Base-by-base conservation (phyloP, 2,329 filamentous ascomycete species). In the Trichoderma sp. region DNA sequence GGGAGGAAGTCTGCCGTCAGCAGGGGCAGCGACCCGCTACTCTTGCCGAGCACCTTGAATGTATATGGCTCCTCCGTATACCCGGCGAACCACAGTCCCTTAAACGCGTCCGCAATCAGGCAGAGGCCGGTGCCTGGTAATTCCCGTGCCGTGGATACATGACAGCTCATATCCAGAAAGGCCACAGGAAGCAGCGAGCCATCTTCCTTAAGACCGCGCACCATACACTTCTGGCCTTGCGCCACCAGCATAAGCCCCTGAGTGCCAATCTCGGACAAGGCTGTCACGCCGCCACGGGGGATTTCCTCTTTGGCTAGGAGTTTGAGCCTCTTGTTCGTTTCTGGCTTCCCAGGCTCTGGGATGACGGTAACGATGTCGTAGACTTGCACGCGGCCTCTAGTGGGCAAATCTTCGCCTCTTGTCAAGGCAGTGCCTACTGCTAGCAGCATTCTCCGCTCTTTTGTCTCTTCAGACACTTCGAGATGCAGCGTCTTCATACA, bases 31-130 rank as follows among this genome's bases (percentile, higher is more conserved):
- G 88, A 89, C 23, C 92, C 91, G 50, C 91, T 88, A 76, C 92
- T 93, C 82, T 98, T 98, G 55, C 95, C 94, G 75, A 98, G 94
- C 4, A 98, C 87, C 73, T 94, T 92, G 90, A 99, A 94, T 75
- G 93, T 95, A 80, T 98, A 99, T 1, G 96, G 96, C 78, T 98
- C 96, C 82, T 99, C 95, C 9, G 93, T 96, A 79, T 98, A 99
- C 0, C 96, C 96, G 0, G 93, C 93, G 76, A 99, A 97, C 94
- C 96, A 98, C 3, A 98, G 86, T 0, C 96, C 96, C 83, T 97
- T 97, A 79, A 96, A 90, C 0, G 92, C 93, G 82, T 99, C 96
- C 0, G 93, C 93, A 83, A 98, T 90, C 12, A 97, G 86, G 77
- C 93, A 94, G 79, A 99, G 86, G 0, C 95, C 95, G 0, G 94